Conservation (phyloP, 2,329 filamentous ascomycete species). For the Neonectria hederae region DNA sequence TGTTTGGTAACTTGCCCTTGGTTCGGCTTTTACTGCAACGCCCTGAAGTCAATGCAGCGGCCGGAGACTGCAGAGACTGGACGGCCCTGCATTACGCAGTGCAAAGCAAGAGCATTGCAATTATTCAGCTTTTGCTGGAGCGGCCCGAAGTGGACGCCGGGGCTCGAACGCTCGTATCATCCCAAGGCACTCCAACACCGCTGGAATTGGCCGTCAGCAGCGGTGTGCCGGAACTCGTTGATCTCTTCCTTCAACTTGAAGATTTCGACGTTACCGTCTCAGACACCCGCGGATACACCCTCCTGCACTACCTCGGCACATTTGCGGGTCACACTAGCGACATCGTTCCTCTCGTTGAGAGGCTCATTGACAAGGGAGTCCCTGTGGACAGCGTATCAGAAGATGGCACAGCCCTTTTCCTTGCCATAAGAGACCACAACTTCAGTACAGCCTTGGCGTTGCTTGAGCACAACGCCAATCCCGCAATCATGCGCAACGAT, state of each 20-base stretch:
- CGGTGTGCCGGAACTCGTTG: not conserved
- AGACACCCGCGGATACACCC: slow-evolving; percentile 4
- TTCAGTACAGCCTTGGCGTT: not conserved
- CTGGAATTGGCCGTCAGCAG: slow-evolving; percentile 14
- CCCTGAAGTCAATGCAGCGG: not conserved
- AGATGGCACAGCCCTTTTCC: slow-evolving; percentile 7
- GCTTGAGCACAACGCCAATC: slow-evolving; percentile 15
- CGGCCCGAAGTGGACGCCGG: slow-evolving; percentile 10
- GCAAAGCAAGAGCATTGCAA: not conserved
- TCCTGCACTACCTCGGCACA: slow-evolving; percentile 14
- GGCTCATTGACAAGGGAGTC: slow-evolving; percentile 3
- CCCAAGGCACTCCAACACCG: slow-evolving; percentile 11
- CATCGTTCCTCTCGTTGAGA: not conserved
- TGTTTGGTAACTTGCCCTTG: not conserved
- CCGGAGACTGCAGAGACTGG: not conserved
- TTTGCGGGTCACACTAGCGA: not conserved
- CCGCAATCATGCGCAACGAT: slow-evolving; percentile 9
- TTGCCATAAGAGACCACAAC: not conserved
- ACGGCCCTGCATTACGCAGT: slow-evolving; percentile 16
- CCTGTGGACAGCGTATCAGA: slow-evolving; percentile 6
- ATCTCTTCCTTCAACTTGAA: not conserved
- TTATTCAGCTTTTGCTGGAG: slow-evolving; percentile 11
- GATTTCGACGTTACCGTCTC: not conserved
- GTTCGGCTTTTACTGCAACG: slow-evolving; percentile 11
- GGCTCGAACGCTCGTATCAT: not conserved